phyloP scores from a whole-genome alignment of 2,329 filamentous ascomycete genomes.

The Alternaria hordeiaustralica region DNA sequence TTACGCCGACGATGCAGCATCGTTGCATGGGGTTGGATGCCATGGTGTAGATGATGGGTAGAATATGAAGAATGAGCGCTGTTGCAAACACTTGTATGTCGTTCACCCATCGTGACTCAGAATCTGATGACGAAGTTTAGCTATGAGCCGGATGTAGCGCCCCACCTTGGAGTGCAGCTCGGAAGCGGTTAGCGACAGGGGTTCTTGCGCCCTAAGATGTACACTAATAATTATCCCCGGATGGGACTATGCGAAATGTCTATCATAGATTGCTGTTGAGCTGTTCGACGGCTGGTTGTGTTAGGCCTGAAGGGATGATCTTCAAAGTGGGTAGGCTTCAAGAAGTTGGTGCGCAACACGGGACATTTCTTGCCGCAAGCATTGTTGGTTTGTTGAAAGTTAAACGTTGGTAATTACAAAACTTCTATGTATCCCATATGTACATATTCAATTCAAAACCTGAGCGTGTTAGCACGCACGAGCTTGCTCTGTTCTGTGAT shows the following conservation, averaged over 20 bases:
- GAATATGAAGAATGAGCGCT: not conserved
- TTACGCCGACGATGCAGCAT: slow-evolving; percentile 59
- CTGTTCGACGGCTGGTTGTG: not conserved
- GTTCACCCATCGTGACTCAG: not conserved
- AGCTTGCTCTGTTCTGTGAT: not conserved
- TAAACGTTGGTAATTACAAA: not conserved
- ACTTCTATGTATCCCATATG: not conserved
- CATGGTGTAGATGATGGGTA: slow-evolving; percentile 44
- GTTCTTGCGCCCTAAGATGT: not conserved
- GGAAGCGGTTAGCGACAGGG: not conserved
- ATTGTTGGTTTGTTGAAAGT: not conserved
- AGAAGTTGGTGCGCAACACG: not conserved
- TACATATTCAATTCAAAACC: not conserved
- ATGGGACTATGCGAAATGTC: not conserved
- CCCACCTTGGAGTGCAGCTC: not conserved
- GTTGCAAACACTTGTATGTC: not conserved
- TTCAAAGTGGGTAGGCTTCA: not conserved
- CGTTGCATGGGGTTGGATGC: slow-evolving; percentile 58
- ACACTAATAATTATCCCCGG: not conserved
- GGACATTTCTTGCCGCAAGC: not conserved
- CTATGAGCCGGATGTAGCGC: not conserved
- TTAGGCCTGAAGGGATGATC: not conserved
- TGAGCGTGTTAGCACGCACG: not conserved
- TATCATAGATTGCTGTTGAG: not conserved
- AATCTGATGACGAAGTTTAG: not conserved